Evolutionary conservation across 179 eudicot species (phyloP), one percentile per base, ranked within the genome.

Genomic region (Carnegiea gigantea): DNA sequence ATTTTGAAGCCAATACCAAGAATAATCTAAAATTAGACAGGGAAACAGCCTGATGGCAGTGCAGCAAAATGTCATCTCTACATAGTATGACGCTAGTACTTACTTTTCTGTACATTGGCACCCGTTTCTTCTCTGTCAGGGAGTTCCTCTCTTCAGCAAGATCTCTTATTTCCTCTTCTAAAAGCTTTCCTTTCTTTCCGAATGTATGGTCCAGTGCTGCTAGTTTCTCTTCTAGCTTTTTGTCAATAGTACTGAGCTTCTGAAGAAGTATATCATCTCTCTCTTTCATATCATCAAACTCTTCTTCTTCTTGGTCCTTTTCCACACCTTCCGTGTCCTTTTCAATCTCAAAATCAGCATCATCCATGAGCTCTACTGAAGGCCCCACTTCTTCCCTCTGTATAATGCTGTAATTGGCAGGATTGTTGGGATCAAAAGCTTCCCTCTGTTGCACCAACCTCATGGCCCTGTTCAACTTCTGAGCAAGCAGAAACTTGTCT

Each of bases 111-210:
- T 88, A 93, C 79, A 92, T 90, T 76, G 99, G 98, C 84, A 75
- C 84, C 77, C 90, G 90, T 86, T 88, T 91, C 89, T 92, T 91
- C 87, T 96, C 99, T 60, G 93, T 91, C 87, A 92, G 84, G 15
- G 92, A 87, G 82, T 96, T 94, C 83, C 99, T 89, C 88, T 94
- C 97, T 83, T 94, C 97, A 13, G 99, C 99, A 71, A 96, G 97
- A 79, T 91, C 92, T 82, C 96, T 89, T 49, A 96, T 93, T 85
- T 96, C 97, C 86, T 92, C 97, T 86, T 96, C 99, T 82, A 96
- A 79, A 77, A 88, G 86, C 86, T 89, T 94, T 76, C 97, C 99
- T 83, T 91, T 96, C 91, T 85, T 96, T 60, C 99, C 99, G 72
- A 94, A 96, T 40, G 99, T 96, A 82, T 91, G 90, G 75, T 95